A percentile compares a stretch with the other conserved stretches of the same genome.
Conservation (phyloP, 2,329 filamentous ascomycete species). For the Fusarium sambucinum region DNA sequence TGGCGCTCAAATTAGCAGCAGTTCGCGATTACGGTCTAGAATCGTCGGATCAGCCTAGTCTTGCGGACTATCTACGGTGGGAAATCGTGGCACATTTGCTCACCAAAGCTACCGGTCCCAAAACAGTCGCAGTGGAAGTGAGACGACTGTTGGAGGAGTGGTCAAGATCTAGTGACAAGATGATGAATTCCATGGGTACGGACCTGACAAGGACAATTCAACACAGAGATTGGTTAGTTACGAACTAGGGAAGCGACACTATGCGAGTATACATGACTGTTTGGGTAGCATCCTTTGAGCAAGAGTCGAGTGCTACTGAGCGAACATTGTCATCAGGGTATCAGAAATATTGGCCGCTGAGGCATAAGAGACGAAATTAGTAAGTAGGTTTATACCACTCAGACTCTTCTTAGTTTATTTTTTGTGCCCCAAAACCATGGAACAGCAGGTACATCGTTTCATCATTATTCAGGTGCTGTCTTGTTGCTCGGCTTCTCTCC, state of each 20-base stretch:
- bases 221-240: background rate
- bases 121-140: background rate
- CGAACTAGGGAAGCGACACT: background rate
- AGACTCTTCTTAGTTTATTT: too few relatives aligned
- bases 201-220: background rate
- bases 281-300: background rate
- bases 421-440: too few relatives aligned
- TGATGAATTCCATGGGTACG: conserved; percentile 17
- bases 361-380: too few relatives aligned
- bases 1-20: conserved; percentile 28
- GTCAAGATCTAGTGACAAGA: conserved; percentile 19
- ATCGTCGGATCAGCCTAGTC: background rate
- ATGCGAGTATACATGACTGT: background rate
- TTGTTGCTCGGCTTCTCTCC: background rate
- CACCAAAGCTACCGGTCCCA: background rate
- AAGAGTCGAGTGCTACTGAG: conserved; percentile 1
- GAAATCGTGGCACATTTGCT: conserved; percentile 34
- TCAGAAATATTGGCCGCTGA: too few relatives aligned
- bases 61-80: conserved; percentile 40
- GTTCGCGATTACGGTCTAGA: conserved; percentile 2
- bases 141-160: conserved; percentile 25
- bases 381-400: too few relatives aligned
- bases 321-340: too few relatives aligned
- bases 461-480: background rate
- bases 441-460: background rate